phyloP scores from a whole-genome alignment of 495 filamentous ascomycete species.

The Oidiodendron maius region DNA sequence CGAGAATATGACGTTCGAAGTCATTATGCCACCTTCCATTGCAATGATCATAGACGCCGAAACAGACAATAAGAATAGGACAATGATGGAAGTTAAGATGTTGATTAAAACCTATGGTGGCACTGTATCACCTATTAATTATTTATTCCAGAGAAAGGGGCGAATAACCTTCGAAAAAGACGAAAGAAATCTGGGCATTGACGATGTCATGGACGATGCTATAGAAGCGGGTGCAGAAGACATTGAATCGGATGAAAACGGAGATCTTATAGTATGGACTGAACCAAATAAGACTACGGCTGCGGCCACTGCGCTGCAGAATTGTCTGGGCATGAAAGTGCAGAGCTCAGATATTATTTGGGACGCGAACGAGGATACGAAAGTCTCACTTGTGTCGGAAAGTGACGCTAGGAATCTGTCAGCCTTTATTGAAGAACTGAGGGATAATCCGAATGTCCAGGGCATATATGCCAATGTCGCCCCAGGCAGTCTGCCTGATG shows the following conservation, averaged over 20 bases:
- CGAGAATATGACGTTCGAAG: conserved; percentile 74
- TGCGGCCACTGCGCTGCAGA: conserved; percentile 55
- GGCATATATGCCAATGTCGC: conserved; percentile 61
- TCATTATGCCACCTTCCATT: conserved; percentile 69
- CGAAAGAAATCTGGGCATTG: conserved; percentile 50
- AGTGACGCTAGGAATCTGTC: conserved; percentile 47
- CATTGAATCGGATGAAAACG: conserved; percentile 63
- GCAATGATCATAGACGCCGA: conserved; percentile 71
- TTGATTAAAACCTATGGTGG: conserved; percentile 67
- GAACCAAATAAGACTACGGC: conserved; percentile 62
- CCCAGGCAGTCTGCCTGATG: conserved; percentile 35
- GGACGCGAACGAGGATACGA: conserved; percentile 75
- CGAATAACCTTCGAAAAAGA: conserved; percentile 60
- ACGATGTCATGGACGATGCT: conserved; percentile 74
- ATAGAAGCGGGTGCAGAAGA: conserved; percentile 85
- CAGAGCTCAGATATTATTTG: conserved; percentile 75
- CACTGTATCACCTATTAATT: conserved; percentile 62
- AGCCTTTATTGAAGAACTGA: conserved; percentile 45
- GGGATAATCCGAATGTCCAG: conserved; percentile 58
- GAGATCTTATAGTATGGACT: conserved; percentile 66
- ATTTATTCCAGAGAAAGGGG: conserved; percentile 78
- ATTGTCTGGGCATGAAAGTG: conserved; percentile 54
- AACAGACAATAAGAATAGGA: conserved; percentile 72
- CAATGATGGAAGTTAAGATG: conserved; percentile 62
- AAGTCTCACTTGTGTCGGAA: conserved; percentile 43